A percentile compares a stretch with the other conserved stretches of the same genome.
Conservation (phyloP, 805 yeast genomes). For the Metschnikowia cubensis region DNA sequence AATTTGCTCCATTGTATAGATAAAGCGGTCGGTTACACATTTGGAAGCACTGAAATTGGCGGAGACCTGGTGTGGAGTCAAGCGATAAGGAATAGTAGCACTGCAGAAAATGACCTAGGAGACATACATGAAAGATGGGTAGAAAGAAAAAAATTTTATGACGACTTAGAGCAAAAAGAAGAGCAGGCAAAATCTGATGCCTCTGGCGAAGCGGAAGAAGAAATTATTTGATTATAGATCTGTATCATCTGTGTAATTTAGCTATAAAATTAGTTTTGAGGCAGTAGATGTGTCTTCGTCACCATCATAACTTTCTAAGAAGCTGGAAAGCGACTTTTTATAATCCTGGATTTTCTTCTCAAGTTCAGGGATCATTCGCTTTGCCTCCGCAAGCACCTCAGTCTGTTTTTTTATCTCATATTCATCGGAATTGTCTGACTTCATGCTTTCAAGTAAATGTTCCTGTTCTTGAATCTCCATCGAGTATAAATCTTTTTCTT, state of each 20-base stretch:
- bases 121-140: slow-evolving; percentile 97
- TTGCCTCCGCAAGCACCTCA: slow-evolving; percentile 35
- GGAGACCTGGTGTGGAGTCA: slow-evolving; percentile 99
- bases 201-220: slow-evolving; percentile 12
- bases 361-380: slow-evolving; percentile 33
- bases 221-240: slow-evolving; percentile 5
- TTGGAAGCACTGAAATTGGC: slow-evolving; percentile 89
- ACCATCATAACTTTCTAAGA: slow-evolving; percentile 31
- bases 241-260: background rate
- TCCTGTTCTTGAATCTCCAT: slow-evolving; percentile 57
- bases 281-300: slow-evolving; percentile 33
- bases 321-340: slow-evolving; percentile 41
- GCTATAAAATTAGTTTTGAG: slow-evolving; percentile 13
- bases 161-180: slow-evolving; percentile 41
- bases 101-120: slow-evolving; percentile 42
- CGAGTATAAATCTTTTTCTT: slow-evolving; percentile 60
- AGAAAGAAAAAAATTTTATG: slow-evolving; percentile 75
- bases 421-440: slow-evolving; percentile 47
- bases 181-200: slow-evolving; percentile 11
- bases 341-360: slow-evolving; percentile 17
- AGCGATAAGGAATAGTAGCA: slow-evolving; percentile 77
- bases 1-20: slow-evolving; percentile 72
- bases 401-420: slow-evolving; percentile 57
- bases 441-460: slow-evolving; percentile 44
- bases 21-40: slow-evolving; percentile 88